These are phyloP conservation scores for Globisporangium parvum DNA, from an alignment of 352 stramenopile species.

Conservation along the genomic window DNA sequence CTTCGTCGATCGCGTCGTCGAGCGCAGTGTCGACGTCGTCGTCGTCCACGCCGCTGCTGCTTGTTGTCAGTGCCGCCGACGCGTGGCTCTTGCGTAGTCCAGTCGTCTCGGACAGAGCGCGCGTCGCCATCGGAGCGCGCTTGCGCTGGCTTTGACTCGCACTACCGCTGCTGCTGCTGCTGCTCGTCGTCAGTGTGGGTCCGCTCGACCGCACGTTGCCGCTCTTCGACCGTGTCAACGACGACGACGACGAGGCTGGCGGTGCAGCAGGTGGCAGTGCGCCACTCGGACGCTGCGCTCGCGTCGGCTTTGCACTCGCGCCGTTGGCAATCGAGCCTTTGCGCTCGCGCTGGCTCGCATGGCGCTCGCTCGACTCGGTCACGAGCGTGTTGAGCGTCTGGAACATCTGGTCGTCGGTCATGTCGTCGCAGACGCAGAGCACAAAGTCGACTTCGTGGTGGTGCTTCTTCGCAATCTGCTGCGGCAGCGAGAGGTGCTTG, in stretches of 20 bases:
- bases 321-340: slow-evolving; percentile 24
- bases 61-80: slow-evolving; percentile 11
- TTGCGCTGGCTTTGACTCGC: neutral
- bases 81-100: slow-evolving; percentile 8
- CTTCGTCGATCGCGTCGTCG: slow-evolving; percentile 41
- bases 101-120: slow-evolving; percentile 3
- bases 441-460: slow-evolving; percentile 83
- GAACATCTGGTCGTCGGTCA: slow-evolving; percentile 89
- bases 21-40: slow-evolving; percentile 32
- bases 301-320: slow-evolving; percentile 15
- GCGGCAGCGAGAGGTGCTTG: slow-evolving; percentile 58
- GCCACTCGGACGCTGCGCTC: slow-evolving; percentile 12
- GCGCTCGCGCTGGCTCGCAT: slow-evolving; percentile 39
- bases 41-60: slow-evolving; percentile 25
- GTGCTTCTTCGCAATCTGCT: slow-evolving; percentile 63
- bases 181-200: too few species aligned
- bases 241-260: neutral
- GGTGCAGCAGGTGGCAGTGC: slow-evolving; percentile 3
- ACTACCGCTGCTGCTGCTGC: neutral
- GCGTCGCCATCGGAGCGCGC: too few species aligned
- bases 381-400: slow-evolving; percentile 78
- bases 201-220: too few species aligned
- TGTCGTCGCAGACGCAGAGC: slow-evolving; percentile 84
- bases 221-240: too few species aligned
- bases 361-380: slow-evolving; percentile 65